Base-by-base conservation (phyloP, 768 basidiomycete genomes). In the Pholiota molesta region DNA sequence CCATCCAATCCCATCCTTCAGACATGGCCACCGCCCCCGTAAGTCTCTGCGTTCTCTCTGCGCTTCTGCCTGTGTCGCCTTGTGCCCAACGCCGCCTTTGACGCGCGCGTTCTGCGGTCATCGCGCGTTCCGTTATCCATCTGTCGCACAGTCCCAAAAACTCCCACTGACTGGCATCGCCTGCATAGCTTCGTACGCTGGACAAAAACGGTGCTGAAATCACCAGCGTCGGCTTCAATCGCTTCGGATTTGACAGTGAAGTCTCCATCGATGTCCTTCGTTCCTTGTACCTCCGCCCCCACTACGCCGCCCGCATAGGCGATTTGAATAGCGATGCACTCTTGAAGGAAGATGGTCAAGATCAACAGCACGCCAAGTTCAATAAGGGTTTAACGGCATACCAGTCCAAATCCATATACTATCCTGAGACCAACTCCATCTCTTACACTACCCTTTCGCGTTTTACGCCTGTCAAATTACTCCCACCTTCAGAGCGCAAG, bases 371-470 rank as follows among this genome's bases (percentile, higher is more conserved):
- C 68, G 84, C 85, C 52, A 78, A 77, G 65, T 85, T 87, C 73
- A 82, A 81, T 39, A 78, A 81, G 62, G 79, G 81, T 29, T 68
- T 71, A 55, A 72, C 79, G 37, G 77, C 79, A 26, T 92, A 90
- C 74, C 89, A 92, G 72, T 91, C 94, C 60, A 89, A 94, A 73
- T 91, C 94, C 23, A 94, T 95, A 69, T 97, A 84, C 76, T 85
- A 93, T 72, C 90, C 91, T 40, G 83, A 89, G 63, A 85, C 83
- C 26, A 84, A 89, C 66, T 85, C 91, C 39, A 95, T 97, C 74
- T 92, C 95, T 45, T 98, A 96, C 77, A 92, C 94, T 52, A 94
- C 95, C 26, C 85, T 97, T 60, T 88, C 91, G 57, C 89, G 92
- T 47, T 99, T 95, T 75, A 93, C 95, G 10, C 94, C 97, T 3